phyloP scores from a whole-genome alignment of 441 rosid genomes.

The Raphanus hybrid region DNA sequence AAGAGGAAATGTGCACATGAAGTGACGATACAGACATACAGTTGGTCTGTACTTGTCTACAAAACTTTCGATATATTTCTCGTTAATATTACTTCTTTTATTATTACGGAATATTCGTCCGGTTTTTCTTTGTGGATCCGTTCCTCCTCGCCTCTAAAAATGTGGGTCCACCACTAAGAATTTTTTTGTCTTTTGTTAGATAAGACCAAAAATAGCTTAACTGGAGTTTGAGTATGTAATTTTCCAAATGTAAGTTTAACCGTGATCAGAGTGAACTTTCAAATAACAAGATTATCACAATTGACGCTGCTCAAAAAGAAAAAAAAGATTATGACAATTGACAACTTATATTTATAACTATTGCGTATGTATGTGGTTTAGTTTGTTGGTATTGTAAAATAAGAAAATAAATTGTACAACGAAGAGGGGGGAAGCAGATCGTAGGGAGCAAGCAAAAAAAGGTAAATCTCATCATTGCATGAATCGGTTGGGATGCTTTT shows the following conservation, averaged over 20 bases:
- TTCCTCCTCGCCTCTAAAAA: background rate
- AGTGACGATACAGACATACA: conserved; percentile 31
- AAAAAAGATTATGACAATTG: background rate
- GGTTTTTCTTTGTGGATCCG: conserved; percentile 1
- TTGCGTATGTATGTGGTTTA: background rate
- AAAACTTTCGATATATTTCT: conserved; percentile 4
- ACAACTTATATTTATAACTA: background rate
- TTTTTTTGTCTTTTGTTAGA: background rate
- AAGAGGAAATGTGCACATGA: conserved; percentile 32
- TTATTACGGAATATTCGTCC: conserved; percentile 25
- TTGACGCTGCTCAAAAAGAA: no score
- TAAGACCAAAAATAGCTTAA: no score
- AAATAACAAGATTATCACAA: no score
- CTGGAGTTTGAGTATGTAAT: background rate
- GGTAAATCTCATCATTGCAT: conserved; percentile 40
- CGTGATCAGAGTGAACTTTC: background rate
- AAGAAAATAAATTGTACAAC: background rate
- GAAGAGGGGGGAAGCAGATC: background rate
- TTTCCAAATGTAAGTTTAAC: background rate
- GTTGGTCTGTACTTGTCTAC: conserved; percentile 33
- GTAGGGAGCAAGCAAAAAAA: background rate
- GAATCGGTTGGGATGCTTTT: conserved; percentile 32
- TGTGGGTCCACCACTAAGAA: conserved; percentile 20
- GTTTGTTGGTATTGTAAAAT: background rate
- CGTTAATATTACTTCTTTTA: conserved; percentile 14